Percentiles rank a stretch among this genome's conserved stretches.
Conservation (phyloP, 129 eudicot species). For the Pittosporum tobira region DNA sequence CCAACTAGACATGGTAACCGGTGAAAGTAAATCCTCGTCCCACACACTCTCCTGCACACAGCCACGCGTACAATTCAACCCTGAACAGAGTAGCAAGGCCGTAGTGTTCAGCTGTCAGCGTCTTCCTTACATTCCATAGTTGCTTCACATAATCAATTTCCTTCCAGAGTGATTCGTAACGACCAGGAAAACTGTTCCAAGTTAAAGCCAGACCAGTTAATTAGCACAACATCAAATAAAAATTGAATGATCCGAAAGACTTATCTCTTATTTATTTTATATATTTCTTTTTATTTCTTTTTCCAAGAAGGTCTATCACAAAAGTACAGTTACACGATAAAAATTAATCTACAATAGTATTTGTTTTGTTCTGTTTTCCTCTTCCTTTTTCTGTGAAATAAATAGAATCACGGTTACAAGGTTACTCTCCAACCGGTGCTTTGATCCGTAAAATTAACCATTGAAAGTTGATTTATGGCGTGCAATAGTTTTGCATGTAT, state of each 20-base stretch:
- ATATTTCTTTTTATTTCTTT: no score
- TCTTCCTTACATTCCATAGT: constrained; percentile 27
- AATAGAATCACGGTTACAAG: no score
- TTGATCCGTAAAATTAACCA: no score
- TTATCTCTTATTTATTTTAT: no score
- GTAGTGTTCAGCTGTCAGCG: constrained; percentile 41
- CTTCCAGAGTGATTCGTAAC: constrained; percentile 24
- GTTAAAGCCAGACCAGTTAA: background rate
- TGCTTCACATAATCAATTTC: constrained; percentile 22
- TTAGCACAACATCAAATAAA: background rate
- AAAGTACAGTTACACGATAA: no score
- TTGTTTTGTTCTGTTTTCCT: no score
- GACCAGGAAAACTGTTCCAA: constrained; percentile 24
- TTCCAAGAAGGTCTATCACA: background rate
- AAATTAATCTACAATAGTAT: background rate
- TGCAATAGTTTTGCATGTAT: no score
- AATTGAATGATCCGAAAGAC: no score
- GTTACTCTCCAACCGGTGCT: no score
- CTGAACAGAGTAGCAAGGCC: constrained; percentile 55
- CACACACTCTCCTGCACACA: constrained; percentile 44
- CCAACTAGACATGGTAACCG: constrained; percentile 37
- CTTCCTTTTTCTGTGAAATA: no score
- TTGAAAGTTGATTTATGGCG: no score
- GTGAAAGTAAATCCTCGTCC: constrained; percentile 55
- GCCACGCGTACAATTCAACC: constrained; percentile 59